These are phyloP conservation scores for Tubosaeta sp. DNA, from an alignment of 768 basidiomycete genomes.

Conservation along the genomic window DNA sequence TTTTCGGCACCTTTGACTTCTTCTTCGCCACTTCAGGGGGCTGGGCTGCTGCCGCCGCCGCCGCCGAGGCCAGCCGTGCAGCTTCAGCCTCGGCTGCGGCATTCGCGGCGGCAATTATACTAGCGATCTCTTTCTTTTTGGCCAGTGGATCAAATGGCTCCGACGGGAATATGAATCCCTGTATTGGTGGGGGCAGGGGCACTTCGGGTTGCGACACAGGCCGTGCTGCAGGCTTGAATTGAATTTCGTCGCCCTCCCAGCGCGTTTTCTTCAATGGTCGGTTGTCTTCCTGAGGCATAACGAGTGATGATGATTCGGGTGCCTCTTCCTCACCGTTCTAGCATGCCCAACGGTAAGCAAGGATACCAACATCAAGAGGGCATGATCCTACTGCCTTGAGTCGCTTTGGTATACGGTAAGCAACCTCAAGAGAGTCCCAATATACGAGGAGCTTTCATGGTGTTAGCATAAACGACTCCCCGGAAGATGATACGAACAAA, in stretches of 20 bases:
- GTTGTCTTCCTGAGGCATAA: conserved; percentile 25
- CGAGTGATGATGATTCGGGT: conserved; percentile 12
- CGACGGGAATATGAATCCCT: neutral
- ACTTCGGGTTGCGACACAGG: neutral
- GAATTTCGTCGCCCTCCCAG: conserved; percentile 23
- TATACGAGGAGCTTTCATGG: conserved; percentile 61
- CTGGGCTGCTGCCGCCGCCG: conserved; percentile 14
- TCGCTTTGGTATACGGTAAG: conserved; percentile 84
- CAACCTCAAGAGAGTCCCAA: conserved; percentile 76
- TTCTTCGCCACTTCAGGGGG: conserved; percentile 19
- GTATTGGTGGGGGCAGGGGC: neutral
- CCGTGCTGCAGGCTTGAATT: conserved; percentile 13
- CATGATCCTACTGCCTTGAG: conserved; percentile 35
- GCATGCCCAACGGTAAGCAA: neutral
- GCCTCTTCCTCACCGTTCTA: conserved; percentile 32
- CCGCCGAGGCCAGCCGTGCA: conserved; percentile 24
- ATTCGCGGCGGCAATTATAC: conserved; percentile 39
- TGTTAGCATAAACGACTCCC: neutral
- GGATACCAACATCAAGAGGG: neutral
- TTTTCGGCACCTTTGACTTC: conserved; percentile 32
- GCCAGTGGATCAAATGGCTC: neutral
- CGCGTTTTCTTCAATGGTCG: conserved; percentile 32
- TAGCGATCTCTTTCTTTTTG: conserved; percentile 32
- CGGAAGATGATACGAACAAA: conserved; percentile 26
- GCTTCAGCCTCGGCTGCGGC: conserved; percentile 34